A percentile compares a stretch with the other conserved stretches of the same genome.
Conservation (phyloP, 257 asterid species). For the Anisodus acutangulus region DNA sequence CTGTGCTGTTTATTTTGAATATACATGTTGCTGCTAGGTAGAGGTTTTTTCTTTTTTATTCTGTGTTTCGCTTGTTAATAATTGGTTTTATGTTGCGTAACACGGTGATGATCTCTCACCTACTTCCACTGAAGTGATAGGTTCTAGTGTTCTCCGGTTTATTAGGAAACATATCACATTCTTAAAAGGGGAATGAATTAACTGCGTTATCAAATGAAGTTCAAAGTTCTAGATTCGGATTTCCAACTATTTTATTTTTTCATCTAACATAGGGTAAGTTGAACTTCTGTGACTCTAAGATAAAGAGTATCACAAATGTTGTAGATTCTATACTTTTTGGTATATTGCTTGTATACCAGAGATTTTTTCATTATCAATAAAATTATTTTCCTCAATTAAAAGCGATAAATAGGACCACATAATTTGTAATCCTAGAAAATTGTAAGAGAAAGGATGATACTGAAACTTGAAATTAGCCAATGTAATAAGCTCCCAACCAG, state of each 20-base stretch:
- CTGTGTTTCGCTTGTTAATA: constrained; percentile 18
- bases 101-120: neutral
- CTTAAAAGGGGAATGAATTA: neutral
- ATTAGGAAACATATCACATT: neutral
- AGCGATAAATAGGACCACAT: neutral
- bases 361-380: neutral
- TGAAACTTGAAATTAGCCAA: neutral
- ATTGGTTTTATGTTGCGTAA: neutral
- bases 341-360: neutral
- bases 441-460: constrained; percentile 12
- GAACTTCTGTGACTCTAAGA: neutral
- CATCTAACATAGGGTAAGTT: neutral
- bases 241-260: neutral
- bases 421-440: neutral
- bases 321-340: neutral
- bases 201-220: neutral
- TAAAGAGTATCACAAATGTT: neutral
- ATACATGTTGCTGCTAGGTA: neutral
- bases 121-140: constrained; percentile 15
- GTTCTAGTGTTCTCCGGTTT: constrained; percentile 12
- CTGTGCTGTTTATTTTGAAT: neutral
- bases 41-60: neutral
- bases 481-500: neutral
- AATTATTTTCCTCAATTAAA: neutral
- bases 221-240: neutral